These are phyloP conservation scores for Lumnitzera littorea DNA, from an alignment of 345 rosid genomes.

Conservation along the genomic window DNA sequence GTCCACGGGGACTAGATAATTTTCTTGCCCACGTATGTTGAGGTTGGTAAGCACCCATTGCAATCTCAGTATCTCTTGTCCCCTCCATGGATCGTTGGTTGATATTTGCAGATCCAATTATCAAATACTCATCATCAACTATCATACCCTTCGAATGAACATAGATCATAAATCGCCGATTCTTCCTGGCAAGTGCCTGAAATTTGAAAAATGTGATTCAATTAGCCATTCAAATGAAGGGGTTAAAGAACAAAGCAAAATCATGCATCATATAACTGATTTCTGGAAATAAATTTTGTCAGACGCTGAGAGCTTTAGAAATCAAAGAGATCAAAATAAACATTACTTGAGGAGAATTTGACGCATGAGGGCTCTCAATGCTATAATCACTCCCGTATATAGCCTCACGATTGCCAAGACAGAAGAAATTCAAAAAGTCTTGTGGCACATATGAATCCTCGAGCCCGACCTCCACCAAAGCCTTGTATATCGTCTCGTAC, in stretches of 20 bases:
- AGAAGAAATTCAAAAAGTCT: constrained; percentile 90
- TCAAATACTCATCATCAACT: constrained; percentile 80
- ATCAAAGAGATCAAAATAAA: background rate
- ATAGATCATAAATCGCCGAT: constrained; percentile 82
- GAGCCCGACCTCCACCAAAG: constrained; percentile 78
- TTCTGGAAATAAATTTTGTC: no score
- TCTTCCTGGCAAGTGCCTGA: constrained; percentile 56
- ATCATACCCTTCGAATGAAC: constrained; percentile 98
- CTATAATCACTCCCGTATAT: constrained; percentile 11
- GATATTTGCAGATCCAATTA: constrained; percentile 93
- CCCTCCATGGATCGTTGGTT: constrained; percentile 98
- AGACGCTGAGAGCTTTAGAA: constrained; percentile 1
- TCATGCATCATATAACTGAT: no score
- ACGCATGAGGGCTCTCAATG: constrained; percentile 31
- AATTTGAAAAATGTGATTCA: background rate
- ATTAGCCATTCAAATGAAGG: no score
- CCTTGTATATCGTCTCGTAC: constrained; percentile 87
- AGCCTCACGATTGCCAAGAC: constrained; percentile 86
- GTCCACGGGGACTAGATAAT: constrained; percentile 61
- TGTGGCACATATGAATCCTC: constrained; percentile 57
- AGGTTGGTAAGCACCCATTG: constrained; percentile 99
- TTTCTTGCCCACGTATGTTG: constrained; percentile 71
- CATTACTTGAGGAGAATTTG: constrained; percentile 64
- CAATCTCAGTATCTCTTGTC: constrained; percentile 91
- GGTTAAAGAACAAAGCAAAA: no score